Base-by-base conservation (phyloP, 2,329 filamentous ascomycete genomes). In the Phialophora macrospora region DNA sequence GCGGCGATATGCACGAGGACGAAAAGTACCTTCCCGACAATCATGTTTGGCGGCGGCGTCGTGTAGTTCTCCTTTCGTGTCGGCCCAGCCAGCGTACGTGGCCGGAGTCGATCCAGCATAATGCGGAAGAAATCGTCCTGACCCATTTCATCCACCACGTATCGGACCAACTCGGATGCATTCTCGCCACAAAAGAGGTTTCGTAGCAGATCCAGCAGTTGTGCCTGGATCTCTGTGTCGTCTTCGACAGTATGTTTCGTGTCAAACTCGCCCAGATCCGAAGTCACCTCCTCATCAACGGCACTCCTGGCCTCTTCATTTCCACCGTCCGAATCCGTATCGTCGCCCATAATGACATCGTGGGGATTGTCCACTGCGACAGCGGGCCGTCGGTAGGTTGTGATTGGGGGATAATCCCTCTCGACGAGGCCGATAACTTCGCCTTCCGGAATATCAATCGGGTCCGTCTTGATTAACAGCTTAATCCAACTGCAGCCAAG, bases 1-100 rank as follows among this genome's bases (percentile, higher is more conserved):
- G 93, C 94, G 20, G 93, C 92, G 72, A 98, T 87, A 79, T 98
- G 93, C 14, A 95, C 89, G 56, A 98, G 83, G 63, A 97, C 88
- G 75, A 88, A 95, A 30, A 92, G 87, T 11, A 94, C 90, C 2
- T 91, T 85, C 72, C 87, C 85, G 59, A 97, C 84, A 68, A 97
- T 90, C 77, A 92, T 90, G 26, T 75, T 74, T 8, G 78, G 80
- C 62, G 41, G 74, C 60, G 62, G 74, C 73, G 69, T 74, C 5
- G 72, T 64, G 12, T 72, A 65, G 12, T 74, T 71, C 12, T 79
- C 77, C 51, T 67, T 71, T 6, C 64, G 66, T 14, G 71, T 68
- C n/a, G 66, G 49, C 14, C 62, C 63, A 14, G 65, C 66, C 7
- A 76, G 73, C 8, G 64, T 71, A 73, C 83, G 85, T 4, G 88